phyloP scores from a whole-genome alignment of 257 asterid genomes.

The Sherardia arvensis region DNA sequence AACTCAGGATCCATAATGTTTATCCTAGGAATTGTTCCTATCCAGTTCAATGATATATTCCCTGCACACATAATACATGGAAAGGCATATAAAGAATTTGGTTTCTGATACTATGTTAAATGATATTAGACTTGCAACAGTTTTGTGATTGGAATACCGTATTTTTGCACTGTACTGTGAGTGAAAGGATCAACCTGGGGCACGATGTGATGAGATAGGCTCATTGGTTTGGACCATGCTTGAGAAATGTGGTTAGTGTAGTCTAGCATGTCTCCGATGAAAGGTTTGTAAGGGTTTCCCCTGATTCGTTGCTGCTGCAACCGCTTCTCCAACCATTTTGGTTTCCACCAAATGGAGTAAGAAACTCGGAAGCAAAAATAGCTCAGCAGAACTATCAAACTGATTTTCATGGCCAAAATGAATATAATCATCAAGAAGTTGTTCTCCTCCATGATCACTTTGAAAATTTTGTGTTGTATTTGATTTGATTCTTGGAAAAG shows the following conservation, averaged over 20 bases:
- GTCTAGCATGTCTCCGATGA: slow-evolving; percentile 39
- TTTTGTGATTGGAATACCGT: slow-evolving; percentile 20
- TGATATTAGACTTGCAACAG: too few species aligned
- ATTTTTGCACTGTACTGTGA: slow-evolving; percentile 22
- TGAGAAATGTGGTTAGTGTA: slow-evolving; percentile 21
- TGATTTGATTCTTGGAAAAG: neutral
- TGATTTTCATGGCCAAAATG: slow-evolving; percentile 12
- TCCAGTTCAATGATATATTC: slow-evolving; percentile 34
- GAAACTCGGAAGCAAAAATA: slow-evolving; percentile 17
- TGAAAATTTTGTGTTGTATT: neutral
- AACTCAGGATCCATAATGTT: slow-evolving; percentile 34
- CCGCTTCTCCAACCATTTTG: slow-evolving; percentile 32
- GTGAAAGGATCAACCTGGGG: slow-evolving; percentile 45
- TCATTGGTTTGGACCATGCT: slow-evolving; percentile 46
- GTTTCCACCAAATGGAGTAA: slow-evolving; percentile 31
- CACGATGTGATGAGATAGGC: slow-evolving; percentile 36
- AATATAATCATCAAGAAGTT: slow-evolving; percentile 3
- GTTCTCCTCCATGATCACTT: slow-evolving; percentile 19
- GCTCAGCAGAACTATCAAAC: slow-evolving; percentile 16
- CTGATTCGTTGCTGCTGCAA: slow-evolving; percentile 33
- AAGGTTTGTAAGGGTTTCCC: slow-evolving; percentile 37
- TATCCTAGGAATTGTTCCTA: slow-evolving; percentile 32
- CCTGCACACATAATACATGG: slow-evolving; percentile 20
- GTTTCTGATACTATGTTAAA: too few species aligned
- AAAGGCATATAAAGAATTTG: too few species aligned